Conservation (phyloP, 176 grass and related monocot genomes). For the Paspalum vaginatum region DNA sequence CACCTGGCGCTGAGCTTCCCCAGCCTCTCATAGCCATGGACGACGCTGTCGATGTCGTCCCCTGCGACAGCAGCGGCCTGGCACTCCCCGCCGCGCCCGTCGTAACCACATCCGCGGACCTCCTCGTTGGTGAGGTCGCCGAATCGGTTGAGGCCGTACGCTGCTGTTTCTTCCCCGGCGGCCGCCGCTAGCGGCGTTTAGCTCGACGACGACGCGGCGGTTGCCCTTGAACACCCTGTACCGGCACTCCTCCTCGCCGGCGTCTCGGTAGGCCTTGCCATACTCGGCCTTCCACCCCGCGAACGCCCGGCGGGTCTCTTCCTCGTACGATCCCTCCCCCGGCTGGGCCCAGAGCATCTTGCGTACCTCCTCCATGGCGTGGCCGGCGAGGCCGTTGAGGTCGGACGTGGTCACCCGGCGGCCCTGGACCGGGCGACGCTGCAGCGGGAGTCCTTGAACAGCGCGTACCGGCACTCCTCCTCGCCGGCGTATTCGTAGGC, state of each 20-base stretch:
- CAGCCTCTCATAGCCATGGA: neutral
- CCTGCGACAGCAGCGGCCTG: too few relatives aligned
- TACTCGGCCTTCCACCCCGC: too few relatives aligned
- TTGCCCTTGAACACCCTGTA: too few relatives aligned
- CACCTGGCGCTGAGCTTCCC: too few relatives aligned
- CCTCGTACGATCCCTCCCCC: too few relatives aligned
- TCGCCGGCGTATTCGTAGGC: neutral
- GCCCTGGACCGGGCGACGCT: neutral
- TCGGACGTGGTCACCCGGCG: neutral
- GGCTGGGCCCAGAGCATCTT: too few relatives aligned
- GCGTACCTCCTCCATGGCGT: conserved; percentile 24
- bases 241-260: too few relatives aligned
- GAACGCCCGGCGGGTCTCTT: too few relatives aligned
- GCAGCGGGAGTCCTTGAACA: neutral
- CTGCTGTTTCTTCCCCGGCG: neutral
- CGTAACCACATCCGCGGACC: neutral
- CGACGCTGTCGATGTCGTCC: too few relatives aligned
- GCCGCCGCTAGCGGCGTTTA: neutral
- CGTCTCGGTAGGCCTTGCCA: too few relatives aligned
- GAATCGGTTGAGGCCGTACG: conserved; percentile 27
- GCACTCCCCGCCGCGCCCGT: neutral
- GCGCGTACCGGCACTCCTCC: neutral
- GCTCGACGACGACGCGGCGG: too few relatives aligned
- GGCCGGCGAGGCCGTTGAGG: conserved; percentile 32
- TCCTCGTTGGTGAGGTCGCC: conserved; percentile 32